Conservation (phyloP, 2,329 filamentous ascomycete genomes). For the Ceratocystis harringtonii region DNA sequence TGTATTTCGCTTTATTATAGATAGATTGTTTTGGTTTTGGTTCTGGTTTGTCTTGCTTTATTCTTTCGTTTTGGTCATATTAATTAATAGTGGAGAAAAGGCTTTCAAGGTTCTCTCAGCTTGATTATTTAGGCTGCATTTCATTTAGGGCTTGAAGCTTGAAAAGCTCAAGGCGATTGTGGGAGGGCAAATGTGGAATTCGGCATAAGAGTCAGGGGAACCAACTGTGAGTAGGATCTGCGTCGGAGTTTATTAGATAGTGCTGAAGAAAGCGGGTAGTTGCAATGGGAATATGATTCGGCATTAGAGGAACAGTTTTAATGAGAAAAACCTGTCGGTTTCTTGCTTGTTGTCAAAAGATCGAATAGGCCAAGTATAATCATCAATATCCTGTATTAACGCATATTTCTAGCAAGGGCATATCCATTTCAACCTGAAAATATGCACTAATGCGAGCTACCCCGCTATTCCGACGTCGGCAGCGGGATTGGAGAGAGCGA, state of each 20-base stretch:
- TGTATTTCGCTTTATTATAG: slow-evolving; percentile 12
- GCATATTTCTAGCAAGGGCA: background rate
- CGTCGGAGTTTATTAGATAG: background rate
- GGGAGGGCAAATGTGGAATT: background rate
- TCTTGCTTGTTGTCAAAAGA: too few species aligned
- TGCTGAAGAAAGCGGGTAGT: too few species aligned
- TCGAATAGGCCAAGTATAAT: too few species aligned
- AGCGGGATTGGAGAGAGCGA: background rate
- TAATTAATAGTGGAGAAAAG: background rate
- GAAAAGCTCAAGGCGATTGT: background rate
- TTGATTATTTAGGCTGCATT: background rate
- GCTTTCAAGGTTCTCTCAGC: background rate
- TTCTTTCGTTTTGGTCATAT: background rate
- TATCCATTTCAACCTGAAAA: background rate
- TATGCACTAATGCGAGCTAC: background rate
- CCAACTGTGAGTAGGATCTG: background rate
- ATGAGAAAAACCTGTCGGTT: too few species aligned
- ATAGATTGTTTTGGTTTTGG: background rate
- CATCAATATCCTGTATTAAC: background rate
- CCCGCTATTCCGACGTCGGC: slow-evolving; percentile 11
- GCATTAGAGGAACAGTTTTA: too few species aligned
- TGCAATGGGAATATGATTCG: too few species aligned
- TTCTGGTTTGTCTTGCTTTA: background rate
- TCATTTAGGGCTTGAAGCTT: too few species aligned
- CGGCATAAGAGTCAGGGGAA: background rate